Conservation (phyloP, 2,329 filamentous ascomycete genomes). For the Venturiaceae sp. region DNA sequence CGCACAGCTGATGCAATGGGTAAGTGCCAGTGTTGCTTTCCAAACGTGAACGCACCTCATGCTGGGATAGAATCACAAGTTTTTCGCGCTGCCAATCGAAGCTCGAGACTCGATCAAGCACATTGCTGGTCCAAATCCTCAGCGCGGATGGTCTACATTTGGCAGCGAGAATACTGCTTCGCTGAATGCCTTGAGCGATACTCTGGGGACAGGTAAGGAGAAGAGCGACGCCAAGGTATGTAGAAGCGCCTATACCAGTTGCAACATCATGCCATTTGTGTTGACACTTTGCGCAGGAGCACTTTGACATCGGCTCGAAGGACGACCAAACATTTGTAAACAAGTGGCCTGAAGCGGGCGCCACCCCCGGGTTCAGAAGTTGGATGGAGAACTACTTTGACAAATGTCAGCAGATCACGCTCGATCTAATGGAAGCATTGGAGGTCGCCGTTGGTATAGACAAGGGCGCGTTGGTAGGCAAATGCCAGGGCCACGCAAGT, state of each 20-base stretch:
- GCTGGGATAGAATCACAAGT: constrained; percentile 11
- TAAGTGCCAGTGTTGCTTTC: too few relatives aligned
- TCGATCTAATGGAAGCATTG: constrained; percentile 10
- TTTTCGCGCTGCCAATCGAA: constrained; percentile 10
- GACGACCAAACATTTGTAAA: constrained; percentile 9
- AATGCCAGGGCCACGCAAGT: constrained; percentile 8
- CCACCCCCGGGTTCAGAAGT: constrained; percentile 11
- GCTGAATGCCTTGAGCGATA: neutral
- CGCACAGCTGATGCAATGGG: too few relatives aligned
- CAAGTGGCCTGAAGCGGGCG: constrained; percentile 8
- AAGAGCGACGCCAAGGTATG: neutral
- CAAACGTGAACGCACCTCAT: too few relatives aligned
- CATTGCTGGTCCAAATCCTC: constrained; percentile 10
- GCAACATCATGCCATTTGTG: neutral
- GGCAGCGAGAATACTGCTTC: neutral
- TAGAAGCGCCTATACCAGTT: too few relatives aligned
- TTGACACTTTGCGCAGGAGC: constrained; percentile 5
- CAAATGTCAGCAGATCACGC: constrained; percentile 5
- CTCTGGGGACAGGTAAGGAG: too few relatives aligned
- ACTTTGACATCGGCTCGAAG: constrained; percentile 6
- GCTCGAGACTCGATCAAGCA: constrained; percentile 6
- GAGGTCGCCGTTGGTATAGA: constrained; percentile 10
- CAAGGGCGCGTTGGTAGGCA: constrained; percentile 2
- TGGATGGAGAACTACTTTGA: constrained; percentile 13
- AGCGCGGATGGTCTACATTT: constrained; percentile 11